These are phyloP conservation scores for Asterophora parasitica DNA, from an alignment of 768 basidiomycete species.

Conservation along the genomic window DNA sequence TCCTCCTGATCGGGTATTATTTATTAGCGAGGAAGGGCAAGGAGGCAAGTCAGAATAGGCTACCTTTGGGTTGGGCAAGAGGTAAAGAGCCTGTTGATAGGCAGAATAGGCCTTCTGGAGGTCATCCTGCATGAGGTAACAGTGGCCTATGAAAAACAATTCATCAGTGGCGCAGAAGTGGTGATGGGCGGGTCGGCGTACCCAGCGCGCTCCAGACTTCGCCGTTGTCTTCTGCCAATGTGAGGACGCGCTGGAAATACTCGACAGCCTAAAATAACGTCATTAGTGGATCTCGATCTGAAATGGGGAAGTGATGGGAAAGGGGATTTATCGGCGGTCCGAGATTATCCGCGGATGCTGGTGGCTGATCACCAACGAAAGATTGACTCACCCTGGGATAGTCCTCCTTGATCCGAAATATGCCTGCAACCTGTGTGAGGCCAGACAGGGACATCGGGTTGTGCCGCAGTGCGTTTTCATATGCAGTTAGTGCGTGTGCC, in stretches of 20 bases:
- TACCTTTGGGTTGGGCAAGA: constrained; percentile 93
- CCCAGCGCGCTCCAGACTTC: constrained; percentile 98
- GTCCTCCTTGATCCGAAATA: constrained; percentile 96
- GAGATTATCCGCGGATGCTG: constrained; percentile 32
- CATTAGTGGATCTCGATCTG: constrained; percentile 29
- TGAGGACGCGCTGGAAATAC: constrained; percentile 90
- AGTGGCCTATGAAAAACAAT: constrained; percentile 61
- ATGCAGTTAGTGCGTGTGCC: constrained; percentile 88
- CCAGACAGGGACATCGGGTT: constrained; percentile 89
- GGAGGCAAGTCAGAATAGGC: constrained; percentile 15
- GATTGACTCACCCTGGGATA: constrained; percentile 76
- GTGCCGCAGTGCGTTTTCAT: constrained; percentile 93
- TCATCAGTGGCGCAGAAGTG: constrained; percentile 15
- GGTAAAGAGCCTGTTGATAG: constrained; percentile 96
- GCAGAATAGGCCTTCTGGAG: constrained; percentile 97
- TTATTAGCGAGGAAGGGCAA: constrained; percentile 8
- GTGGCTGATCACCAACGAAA: constrained; percentile 20
- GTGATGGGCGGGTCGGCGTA: constrained; percentile 27
- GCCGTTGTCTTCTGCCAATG: constrained; percentile 91
- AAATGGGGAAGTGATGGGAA: constrained; percentile 17
- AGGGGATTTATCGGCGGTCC: constrained; percentile 23
- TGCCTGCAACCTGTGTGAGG: constrained; percentile 90
- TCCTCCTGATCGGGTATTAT: constrained; percentile 57
- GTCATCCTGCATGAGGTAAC: constrained; percentile 99
- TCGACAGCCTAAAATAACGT: constrained; percentile 79